Conservation (phyloP, 2,329 filamentous ascomycete species). For the Conoideocrella luteorostrata region DNA sequence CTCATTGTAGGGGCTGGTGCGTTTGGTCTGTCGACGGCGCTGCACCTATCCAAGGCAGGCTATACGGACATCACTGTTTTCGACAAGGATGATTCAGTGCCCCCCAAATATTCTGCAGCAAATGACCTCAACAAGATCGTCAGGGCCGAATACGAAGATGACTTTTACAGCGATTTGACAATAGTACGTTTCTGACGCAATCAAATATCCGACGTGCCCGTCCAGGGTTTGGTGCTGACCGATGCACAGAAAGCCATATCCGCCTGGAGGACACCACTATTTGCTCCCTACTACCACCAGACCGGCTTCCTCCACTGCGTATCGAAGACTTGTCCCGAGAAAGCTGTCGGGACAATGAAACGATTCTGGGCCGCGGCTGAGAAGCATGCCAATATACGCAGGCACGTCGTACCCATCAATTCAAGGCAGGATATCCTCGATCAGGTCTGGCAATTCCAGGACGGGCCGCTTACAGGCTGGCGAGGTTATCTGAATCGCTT, state of each 20-base stretch:
- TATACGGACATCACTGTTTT: constrained; percentile 41
- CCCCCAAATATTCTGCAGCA: constrained; percentile 44
- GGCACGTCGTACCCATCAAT: constrained; percentile 31
- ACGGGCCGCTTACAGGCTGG: constrained; percentile 41
- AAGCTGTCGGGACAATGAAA: constrained; percentile 39
- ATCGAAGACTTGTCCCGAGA: constrained; percentile 38
- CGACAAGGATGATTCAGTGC: constrained; percentile 31
- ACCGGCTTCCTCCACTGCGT: constrained; percentile 39
- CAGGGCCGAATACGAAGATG: constrained; percentile 51
- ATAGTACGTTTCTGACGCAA: constrained; percentile 31
- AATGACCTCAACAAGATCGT: constrained; percentile 59
- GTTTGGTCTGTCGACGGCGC: constrained; percentile 44
- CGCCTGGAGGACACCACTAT: constrained; percentile 46
- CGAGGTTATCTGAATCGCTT: constrained; percentile 52
- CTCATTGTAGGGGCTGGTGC: constrained; percentile 39
- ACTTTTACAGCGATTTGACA: constrained; percentile 48
- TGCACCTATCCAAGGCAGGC: constrained; percentile 36
- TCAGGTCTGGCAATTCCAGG: constrained; percentile 41
- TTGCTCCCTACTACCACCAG: constrained; percentile 43
- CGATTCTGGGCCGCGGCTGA: constrained; percentile 34
- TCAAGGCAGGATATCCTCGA: constrained; percentile 32
- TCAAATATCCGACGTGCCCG: not conserved
- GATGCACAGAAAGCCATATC: constrained; percentile 36
- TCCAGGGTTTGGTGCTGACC: not conserved
- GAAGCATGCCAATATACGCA: constrained; percentile 31